Conservation (phyloP, 1,284 basidiomycete species). For the Sporisorium graminicola region DNA sequence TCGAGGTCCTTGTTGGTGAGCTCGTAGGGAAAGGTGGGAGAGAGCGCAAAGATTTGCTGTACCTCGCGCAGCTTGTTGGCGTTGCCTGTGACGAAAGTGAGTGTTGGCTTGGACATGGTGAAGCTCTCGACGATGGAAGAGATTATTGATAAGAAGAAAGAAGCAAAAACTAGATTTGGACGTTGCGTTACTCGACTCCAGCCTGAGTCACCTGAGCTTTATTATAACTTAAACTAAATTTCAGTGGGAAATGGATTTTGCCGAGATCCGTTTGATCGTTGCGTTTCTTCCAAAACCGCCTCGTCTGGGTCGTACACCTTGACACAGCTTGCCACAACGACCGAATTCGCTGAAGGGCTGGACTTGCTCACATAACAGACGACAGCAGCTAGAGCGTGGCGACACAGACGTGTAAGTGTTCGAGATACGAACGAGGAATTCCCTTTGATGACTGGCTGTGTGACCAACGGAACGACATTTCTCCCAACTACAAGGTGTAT, state of each 20-base stretch:
- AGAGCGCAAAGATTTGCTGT: constrained; percentile 74
- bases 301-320: too few relatives aligned
- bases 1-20: constrained; percentile 38
- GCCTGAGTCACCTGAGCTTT: constrained; percentile 1
- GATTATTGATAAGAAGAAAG: constrained; percentile 2
- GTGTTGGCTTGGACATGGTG: constrained; percentile 41
- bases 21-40: constrained; percentile 40
- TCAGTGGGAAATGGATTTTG: constrained; percentile 1
- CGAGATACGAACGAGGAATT: too few relatives aligned
- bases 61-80: constrained; percentile 93
- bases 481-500: background rate
- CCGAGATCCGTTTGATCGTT: background rate
- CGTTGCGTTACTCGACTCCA: constrained; percentile 35
- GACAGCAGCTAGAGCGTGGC: background rate
- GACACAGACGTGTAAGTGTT: too few relatives aligned
- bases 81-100: constrained; percentile 89
- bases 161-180: background rate
- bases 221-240: too few relatives aligned
- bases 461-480: too few relatives aligned
- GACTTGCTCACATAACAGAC: background rate
- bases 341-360: too few relatives aligned
- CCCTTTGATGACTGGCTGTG: too few relatives aligned
- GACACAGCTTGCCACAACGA: too few relatives aligned
- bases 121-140: background rate
- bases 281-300: background rate